Percentiles rank a stretch among this genome's conserved stretches.
Conservation (phyloP, 345 rosid species). For the Moricandia moricandioides region DNA sequence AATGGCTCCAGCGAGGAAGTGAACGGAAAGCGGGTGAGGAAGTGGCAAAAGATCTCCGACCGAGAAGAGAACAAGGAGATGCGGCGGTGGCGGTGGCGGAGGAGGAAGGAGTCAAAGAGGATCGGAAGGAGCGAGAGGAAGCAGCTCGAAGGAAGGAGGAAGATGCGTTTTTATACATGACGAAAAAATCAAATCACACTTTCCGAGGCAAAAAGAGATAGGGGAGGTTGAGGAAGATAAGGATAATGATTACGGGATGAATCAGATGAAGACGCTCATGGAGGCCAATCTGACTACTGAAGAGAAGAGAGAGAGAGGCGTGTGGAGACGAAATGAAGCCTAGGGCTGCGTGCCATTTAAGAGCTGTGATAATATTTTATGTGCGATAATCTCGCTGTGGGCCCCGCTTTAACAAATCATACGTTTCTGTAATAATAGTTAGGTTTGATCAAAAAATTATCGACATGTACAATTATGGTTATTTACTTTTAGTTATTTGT, state of each 20-base stretch:
- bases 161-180: slow-evolving; percentile 60
- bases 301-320: slow-evolving; percentile 30
- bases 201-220: no score
- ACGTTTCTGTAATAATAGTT: neutral
- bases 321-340: slow-evolving; percentile 32
- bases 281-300: neutral
- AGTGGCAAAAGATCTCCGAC: slow-evolving; percentile 50
- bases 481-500: no score
- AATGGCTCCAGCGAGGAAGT: slow-evolving; percentile 72
- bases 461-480: no score
- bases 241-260: no score
- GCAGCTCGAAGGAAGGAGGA: slow-evolving; percentile 65
- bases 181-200: slow-evolving; percentile 30
- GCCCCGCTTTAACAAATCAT: neutral
- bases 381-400: neutral
- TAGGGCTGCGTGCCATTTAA: slow-evolving; percentile 29
- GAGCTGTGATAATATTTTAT: neutral
- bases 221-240: no score
- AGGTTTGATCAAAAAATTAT: neutral
- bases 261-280: slow-evolving; percentile 29
- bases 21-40: slow-evolving; percentile 29
- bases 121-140: slow-evolving; percentile 46
- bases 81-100: slow-evolving; percentile 1
- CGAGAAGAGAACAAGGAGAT: slow-evolving; percentile 9
- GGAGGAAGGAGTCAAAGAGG: slow-evolving; percentile 11